These are phyloP conservation scores for Bacidia rubella DNA, from an alignment of 495 filamentous ascomycete species.

Conservation along the genomic window DNA sequence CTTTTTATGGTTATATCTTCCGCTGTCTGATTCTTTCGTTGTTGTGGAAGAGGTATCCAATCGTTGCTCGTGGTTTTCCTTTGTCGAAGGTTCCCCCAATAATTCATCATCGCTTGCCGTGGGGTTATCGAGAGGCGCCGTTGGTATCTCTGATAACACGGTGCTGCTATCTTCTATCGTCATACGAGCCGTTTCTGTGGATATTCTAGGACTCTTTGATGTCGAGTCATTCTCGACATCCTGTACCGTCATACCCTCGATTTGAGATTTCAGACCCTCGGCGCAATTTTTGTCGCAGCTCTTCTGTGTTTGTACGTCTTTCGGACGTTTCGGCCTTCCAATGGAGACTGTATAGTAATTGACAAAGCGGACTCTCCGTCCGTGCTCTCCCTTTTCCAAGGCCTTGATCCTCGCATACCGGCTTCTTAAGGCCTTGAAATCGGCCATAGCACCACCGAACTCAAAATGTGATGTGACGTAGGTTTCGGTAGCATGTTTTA, in stretches of 20 bases:
- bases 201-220: not conserved
- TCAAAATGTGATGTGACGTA: slow-evolving; percentile 71
- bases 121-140: too few relatives aligned
- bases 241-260: not conserved
- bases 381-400: slow-evolving; percentile 53
- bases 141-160: too few relatives aligned
- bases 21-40: too few relatives aligned
- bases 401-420: slow-evolving; percentile 53
- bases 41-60: too few relatives aligned
- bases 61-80: too few relatives aligned
- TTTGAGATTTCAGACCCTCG: not conserved
- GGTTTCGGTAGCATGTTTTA: slow-evolving; percentile 53
- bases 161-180: slow-evolving; percentile 13
- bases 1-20: too few relatives aligned
- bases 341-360: slow-evolving; percentile 87
- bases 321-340: slow-evolving; percentile 42
- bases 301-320: slow-evolving; percentile 12
- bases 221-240: not conserved
- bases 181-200: not conserved
- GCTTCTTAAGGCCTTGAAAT: slow-evolving; percentile 52
- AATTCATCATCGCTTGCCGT: too few relatives aligned
- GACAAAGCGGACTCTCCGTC: slow-evolving; percentile 52
- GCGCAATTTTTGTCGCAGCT: not conserved
- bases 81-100: too few relatives aligned
- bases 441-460: slow-evolving; percentile 68